Evolutionary conservation across 192 early-diverging fungal species (phyloP).

Genomic region (Pilaira anomala): DNA sequence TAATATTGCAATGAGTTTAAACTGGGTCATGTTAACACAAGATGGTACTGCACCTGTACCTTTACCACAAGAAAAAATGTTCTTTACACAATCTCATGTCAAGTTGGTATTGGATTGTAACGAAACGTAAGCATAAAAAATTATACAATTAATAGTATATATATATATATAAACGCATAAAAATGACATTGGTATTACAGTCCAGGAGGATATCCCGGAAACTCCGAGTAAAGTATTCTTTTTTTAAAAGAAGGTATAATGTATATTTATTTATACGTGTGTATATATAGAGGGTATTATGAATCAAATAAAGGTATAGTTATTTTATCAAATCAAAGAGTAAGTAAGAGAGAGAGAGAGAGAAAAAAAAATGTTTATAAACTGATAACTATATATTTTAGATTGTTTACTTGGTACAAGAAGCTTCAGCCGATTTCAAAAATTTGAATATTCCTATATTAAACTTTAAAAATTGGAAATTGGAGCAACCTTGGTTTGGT

Average conservation of each 20-base stretch:
- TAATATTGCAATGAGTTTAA: slow-evolving; percentile 31
- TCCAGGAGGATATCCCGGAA: slow-evolving; percentile 32
- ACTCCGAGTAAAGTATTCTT: slow-evolving; percentile 19
- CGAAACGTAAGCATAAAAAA: slow-evolving; percentile 18
- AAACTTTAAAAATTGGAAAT: slow-evolving; percentile 37
- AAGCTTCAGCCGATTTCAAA: slow-evolving; percentile 15
- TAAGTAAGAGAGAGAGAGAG: slow-evolving; percentile 10
- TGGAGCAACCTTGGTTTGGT: slow-evolving; percentile 55
- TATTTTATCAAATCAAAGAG: slow-evolving; percentile 35
- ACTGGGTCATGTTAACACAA: slow-evolving; percentile 39
- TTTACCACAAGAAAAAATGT: slow-evolving; percentile 38
- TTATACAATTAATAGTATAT: too few species aligned
- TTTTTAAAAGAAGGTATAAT: slow-evolving; percentile 19
- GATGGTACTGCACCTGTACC: slow-evolving; percentile 31
- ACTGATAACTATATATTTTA: slow-evolving; percentile 1
- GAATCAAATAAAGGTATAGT: slow-evolving; percentile 24
- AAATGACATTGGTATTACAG: background rate
- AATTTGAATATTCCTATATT: slow-evolving; percentile 38
- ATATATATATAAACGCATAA: too few species aligned
- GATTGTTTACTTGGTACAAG: slow-evolving; percentile 30
- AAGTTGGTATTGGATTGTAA: slow-evolving; percentile 31
- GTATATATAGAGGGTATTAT: slow-evolving; percentile 24
- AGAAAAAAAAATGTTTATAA: background rate
- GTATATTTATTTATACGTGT: background rate
- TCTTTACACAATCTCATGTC: slow-evolving; percentile 30